These are phyloP conservation scores for Aspergillus ochraceoroseus DNA, from an alignment of 2,329 filamentous ascomycete species.

Conservation along the genomic window DNA sequence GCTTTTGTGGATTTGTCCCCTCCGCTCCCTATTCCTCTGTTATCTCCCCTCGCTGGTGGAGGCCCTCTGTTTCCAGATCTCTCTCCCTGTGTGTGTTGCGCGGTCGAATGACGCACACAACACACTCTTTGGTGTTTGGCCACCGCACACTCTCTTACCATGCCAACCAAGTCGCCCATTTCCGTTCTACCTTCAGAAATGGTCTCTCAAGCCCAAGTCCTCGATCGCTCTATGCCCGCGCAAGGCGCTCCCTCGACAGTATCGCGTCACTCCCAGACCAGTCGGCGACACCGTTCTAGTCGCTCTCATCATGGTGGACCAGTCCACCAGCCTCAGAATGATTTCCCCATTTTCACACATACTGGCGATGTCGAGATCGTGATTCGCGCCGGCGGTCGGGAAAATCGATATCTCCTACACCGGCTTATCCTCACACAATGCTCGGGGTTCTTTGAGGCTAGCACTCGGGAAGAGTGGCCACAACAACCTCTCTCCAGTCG, in stretches of 20 bases:
- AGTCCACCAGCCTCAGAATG: slow-evolving; percentile 70
- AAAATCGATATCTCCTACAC: slow-evolving; percentile 83
- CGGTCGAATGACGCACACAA: slow-evolving; percentile 18
- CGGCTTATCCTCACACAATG: slow-evolving; percentile 81
- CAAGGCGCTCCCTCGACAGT: slow-evolving; percentile 60
- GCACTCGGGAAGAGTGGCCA: slow-evolving; percentile 72
- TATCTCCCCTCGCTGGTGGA: slow-evolving; percentile 5
- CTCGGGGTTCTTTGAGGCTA: slow-evolving; percentile 86
- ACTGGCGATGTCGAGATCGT: slow-evolving; percentile 91
- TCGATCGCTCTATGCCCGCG: slow-evolving; percentile 53
- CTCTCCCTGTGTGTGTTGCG: slow-evolving; percentile 4
- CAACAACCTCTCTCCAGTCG: slow-evolving; percentile 34
- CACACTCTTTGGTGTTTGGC: slow-evolving; percentile 15
- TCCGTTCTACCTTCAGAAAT: slow-evolving; percentile 22
- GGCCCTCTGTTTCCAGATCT: background rate
- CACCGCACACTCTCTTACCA: slow-evolving; percentile 18
- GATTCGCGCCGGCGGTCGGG: slow-evolving; percentile 62
- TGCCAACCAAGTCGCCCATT: slow-evolving; percentile 20
- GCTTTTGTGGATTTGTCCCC: slow-evolving; percentile 8
- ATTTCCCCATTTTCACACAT: slow-evolving; percentile 85
- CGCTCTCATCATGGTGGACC: slow-evolving; percentile 73
- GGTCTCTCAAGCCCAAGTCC: slow-evolving; percentile 44
- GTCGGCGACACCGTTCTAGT: slow-evolving; percentile 67
- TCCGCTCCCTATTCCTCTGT: slow-evolving; percentile 3
- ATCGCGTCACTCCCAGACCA: slow-evolving; percentile 56